Evolutionary conservation across 306 rosid species (phyloP).

Genomic region (Glycine latifolia): DNA sequence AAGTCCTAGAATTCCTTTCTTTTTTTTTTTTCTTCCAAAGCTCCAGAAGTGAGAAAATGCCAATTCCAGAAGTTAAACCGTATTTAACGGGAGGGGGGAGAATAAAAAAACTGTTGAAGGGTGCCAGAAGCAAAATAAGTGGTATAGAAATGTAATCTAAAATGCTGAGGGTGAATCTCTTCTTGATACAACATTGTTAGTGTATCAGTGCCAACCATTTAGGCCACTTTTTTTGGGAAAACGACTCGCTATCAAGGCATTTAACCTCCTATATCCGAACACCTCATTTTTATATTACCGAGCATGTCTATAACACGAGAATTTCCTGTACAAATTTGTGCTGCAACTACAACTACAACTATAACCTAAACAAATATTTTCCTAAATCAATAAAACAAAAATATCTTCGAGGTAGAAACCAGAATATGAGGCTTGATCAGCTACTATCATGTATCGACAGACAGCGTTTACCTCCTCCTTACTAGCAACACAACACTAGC

Average conservation of each 20-base stretch:
- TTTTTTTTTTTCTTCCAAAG: not conserved
- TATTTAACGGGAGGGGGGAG: too few species aligned
- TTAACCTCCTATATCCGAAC: conserved; percentile 3
- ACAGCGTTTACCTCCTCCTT: conserved; percentile 29
- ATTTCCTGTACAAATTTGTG: conserved; percentile 48
- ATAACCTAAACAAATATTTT: conserved; percentile 35
- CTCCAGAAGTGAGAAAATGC: not conserved
- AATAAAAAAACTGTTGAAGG: too few species aligned
- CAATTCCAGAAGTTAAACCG: too few species aligned
- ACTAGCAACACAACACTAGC: conserved; percentile 32
- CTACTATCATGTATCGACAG: conserved; percentile 5
- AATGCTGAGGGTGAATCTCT: not conserved
- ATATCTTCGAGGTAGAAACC: conserved; percentile 1
- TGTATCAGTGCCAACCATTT: not conserved
- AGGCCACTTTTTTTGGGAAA: not conserved
- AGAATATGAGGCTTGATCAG: conserved; percentile 40
- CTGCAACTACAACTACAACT: conserved; percentile 41
- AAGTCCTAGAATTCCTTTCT: not conserved
- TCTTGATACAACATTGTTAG: conserved; percentile 16
- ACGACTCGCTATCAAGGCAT: not conserved
- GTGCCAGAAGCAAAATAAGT: too few species aligned
- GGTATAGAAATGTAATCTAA: not conserved
- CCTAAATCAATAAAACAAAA: conserved; percentile 24
- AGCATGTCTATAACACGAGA: not conserved
- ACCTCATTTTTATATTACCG: conserved; percentile 30